Conservation (phyloP, 306 rosid species). For the Crataegus laevigata region DNA sequence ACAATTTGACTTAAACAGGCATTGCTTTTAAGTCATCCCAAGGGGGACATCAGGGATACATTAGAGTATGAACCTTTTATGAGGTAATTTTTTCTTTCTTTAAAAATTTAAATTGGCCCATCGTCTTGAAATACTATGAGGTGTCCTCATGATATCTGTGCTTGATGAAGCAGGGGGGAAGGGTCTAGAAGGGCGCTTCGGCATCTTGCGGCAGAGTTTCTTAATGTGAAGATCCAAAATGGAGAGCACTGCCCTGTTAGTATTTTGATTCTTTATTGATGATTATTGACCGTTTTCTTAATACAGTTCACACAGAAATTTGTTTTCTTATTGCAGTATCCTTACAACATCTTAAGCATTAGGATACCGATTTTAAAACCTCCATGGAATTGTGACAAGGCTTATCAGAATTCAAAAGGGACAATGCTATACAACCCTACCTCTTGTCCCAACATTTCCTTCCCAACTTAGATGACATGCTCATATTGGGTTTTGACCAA, state of each 20-base stretch:
- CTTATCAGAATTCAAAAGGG: neutral
- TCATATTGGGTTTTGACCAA: neutral
- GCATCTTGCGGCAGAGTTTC: conserved; percentile 74
- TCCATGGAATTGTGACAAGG: neutral
- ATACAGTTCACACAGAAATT: neutral
- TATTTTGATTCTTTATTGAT: conserved; percentile 17
- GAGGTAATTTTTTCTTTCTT: conserved; percentile 25
- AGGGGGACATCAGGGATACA: conserved; percentile 71
- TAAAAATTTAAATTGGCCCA: neutral
- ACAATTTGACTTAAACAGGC: conserved; percentile 39
- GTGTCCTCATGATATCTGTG: conserved; percentile 11
- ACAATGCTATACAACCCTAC: neutral
- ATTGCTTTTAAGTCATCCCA: conserved; percentile 83
- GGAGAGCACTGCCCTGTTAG: conserved; percentile 97
- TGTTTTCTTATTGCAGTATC: neutral
- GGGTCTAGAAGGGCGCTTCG: conserved; percentile 58
- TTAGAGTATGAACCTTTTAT: conserved; percentile 71
- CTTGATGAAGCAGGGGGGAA: conserved; percentile 47
- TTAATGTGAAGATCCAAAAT: conserved; percentile 66
- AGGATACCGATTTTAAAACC: neutral
- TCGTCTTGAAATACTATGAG: neutral
- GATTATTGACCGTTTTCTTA: neutral
- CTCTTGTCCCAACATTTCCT: neutral
- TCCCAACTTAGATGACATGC: neutral
- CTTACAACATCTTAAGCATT: neutral